Base-by-base conservation (phyloP, 305 asterid genomes). In the Coffea humblotiana region DNA sequence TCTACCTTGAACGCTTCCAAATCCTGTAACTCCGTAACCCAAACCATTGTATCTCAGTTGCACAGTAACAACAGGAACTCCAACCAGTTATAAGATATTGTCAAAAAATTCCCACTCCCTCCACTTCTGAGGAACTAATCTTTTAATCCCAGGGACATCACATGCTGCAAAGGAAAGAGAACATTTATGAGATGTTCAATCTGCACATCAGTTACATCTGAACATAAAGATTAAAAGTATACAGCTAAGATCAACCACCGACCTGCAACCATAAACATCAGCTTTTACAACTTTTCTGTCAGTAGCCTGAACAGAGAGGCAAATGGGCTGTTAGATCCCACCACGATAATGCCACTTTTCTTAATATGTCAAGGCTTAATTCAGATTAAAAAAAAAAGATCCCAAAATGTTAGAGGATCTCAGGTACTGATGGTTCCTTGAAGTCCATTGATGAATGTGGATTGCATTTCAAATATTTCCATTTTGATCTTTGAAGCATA, bases 261-360 rank as follows among this genome's bases (percentile, higher is more conserved):
- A 96, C 99, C 99, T 90, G 97, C 98, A 73, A 96, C 97, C 97
- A 84, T 94, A 94, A 75, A 96, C 99, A 89, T 96, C 99, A 75
- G 99, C 98, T 82, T 92, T 88, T 75, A 96, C 87, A 77, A 79
- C 84, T 91, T 93, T 85, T 97, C 92, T 96, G 86, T 93, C 90
- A 75, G 99, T 96, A 84, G 99, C 99, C 99, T 96, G 93, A 76
- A 78, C 73, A 78, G 81, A 79, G 78, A 78, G 77, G 56, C 13
- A 48, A 67, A 68, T 76, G 72, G 49, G 52, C 27, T 69, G 74
- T 78, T 61, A 40, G 32, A 77, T 37, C 84, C 70, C 48, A 6
- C 37, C 40, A 66, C 15, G 47, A 18, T 32, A 65, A 68, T 27
- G 8, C 70, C 29, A 48, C 16, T 25, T 40, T 4, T 32, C 25